Base-by-base conservation (phyloP, 495 filamentous ascomycete genomes). In the Penicillium herquei region DNA sequence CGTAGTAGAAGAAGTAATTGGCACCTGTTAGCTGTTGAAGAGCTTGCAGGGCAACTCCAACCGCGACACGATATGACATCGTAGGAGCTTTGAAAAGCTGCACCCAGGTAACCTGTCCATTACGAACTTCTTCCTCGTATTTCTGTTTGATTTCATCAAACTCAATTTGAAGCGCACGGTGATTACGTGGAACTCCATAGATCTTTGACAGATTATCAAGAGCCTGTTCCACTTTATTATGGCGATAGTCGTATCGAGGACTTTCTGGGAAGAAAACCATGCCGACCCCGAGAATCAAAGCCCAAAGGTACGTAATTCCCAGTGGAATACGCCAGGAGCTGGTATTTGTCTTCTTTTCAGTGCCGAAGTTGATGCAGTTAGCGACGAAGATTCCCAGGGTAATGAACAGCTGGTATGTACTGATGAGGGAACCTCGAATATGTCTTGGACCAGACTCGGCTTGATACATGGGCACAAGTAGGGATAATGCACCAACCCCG, bases 361-460 rank as follows among this genome's bases (percentile, higher is more conserved):
- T 91, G 31, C 88, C 89, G 57, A 78, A 93, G 63, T 94, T 91
- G 73, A 93, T 83, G 70, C 86, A 86, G 62, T 90, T 83, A 47
- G 89, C 87, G 6, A 85, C 76, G 68, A 90, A 89, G 63, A 93
- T 94, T 32, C 91, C 91, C 39, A 91, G 72, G 0, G 91, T 93
- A 71, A 96, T 89, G 74, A 94, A 91, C 3, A 94, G 78, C 70
- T 94, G 90, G 70, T 96, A 94, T 63, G 71, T 71, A 53, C 71
- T 75, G 39, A 90, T 79, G 37, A 89, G 64, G 7, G 87, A 70
- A 45, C 86, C 86, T 54, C 87, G 81, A 55, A 90, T 79, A 42
- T 85, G 81, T 49, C 76, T 66, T 0, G 85, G 85, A 33, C 78
- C 82, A 33, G 82, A 84, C 66, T 90, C 86, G 21, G 81, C 82